phyloP scores from a whole-genome alignment of 306 rosid genomes.

The Quercus dentata region DNA sequence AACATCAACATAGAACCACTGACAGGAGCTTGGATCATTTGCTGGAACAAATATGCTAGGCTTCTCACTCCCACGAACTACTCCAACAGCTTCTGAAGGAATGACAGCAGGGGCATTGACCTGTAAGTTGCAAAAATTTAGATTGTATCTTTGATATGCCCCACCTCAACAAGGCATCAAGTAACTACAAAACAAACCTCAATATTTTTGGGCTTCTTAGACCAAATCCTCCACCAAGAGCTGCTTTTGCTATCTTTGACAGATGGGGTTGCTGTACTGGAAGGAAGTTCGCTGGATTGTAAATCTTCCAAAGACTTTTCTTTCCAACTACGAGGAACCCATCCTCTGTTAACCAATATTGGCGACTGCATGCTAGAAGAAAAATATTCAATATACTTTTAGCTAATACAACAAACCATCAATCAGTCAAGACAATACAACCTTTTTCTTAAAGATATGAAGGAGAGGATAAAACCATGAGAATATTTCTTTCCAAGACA shows the following conservation, averaged over 20 bases:
- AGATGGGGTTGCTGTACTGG: conserved; percentile 26
- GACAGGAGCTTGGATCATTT: conserved; percentile 72
- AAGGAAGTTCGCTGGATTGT: conserved; percentile 33
- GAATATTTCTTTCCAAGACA: background rate
- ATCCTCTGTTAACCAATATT: conserved; percentile 83
- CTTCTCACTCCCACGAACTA: conserved; percentile 85
- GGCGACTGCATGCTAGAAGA: conserved; percentile 62
- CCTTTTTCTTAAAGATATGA: background rate
- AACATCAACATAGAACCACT: conserved; percentile 95
- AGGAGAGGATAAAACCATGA: background rate
- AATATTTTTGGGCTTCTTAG: conserved; percentile 30
- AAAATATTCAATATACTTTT: conserved; percentile 17
- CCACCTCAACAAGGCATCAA: conserved; percentile 3
- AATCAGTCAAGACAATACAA: background rate
- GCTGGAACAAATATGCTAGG: conserved; percentile 96
- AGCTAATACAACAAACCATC: background rate
- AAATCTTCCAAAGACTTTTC: conserved; percentile 49
- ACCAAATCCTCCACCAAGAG: conserved; percentile 96
- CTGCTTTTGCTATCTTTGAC: conserved; percentile 34
- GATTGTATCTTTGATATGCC: conserved; percentile 7
- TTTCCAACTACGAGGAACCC: conserved; percentile 96
- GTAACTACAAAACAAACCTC: conserved; percentile 48
- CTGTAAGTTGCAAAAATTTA: conserved; percentile 41
- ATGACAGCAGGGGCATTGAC: conserved; percentile 42
- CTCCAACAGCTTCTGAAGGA: conserved; percentile 64